Evolutionary conservation across 208 protist species (phyloP), one percentile per base, ranked within the genome.

Genomic region (Acanthamoeba polyphaga): DNA sequence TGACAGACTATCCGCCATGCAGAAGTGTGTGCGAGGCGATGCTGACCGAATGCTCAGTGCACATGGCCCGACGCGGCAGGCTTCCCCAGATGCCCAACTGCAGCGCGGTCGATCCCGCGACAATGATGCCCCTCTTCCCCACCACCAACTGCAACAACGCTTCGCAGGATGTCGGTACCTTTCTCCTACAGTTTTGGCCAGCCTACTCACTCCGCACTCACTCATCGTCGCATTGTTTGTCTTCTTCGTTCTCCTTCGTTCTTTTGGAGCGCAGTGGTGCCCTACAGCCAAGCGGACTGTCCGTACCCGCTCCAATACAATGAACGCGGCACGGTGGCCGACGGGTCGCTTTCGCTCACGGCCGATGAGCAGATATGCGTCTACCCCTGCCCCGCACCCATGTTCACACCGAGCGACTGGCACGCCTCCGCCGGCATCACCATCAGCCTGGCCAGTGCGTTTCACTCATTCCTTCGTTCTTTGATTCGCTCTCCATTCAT

Each of bases 221-320:
- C 49, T n/a, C n/a, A 10, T 58, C 12, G 1, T 64, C 78, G 8
- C 34, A 38, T 38, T 38, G 0, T 38, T 38, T 38, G 0, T 2
- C 34, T 8, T 19, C 22, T 27, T 8, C 49, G 15, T 51, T 85
- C 12, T 53, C 5, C 55, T 60, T 22, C 55, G 53, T 19, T 60
- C 55, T 58, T n/a, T 7, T 60, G 55, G 19, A 12, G 46, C 5
- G 2, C 76, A 88, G 80, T 64, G 10, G 80, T 88, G 22, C n/a
- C 51, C 1, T 88, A 88, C 53, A 66, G 51, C 13, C 80, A 88
- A 24, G 80, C 80, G 27, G 80, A 88, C 53, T 88, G 80, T 43
- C 80, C 80, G 9, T 88, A 88, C 51, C 80, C 80, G n/a, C 80
- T 88, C 51, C 62, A 88, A 51, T 88, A 66, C 51, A 88, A 55